These are phyloP conservation scores for Cylindrotheca closterium DNA, from an alignment of 108 stramenopile species.

Conservation along the genomic window DNA sequence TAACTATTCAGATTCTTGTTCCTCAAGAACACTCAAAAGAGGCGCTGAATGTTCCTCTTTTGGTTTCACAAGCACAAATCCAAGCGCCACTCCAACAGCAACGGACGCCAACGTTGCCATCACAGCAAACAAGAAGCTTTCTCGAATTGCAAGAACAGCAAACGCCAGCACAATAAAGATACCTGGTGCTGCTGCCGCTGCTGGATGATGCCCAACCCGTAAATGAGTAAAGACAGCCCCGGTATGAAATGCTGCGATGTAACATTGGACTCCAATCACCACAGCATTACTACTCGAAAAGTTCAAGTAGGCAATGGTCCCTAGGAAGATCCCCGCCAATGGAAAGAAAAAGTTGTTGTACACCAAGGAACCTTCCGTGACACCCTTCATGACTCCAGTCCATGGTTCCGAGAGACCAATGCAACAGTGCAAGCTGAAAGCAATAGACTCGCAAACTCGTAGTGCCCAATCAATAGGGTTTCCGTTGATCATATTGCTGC, in stretches of 20 bases:
- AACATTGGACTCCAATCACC: constrained; percentile 3
- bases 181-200: not conserved
- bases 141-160: not conserved
- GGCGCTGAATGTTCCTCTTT: too few relatives aligned
- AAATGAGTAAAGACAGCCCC: constrained; percentile 8
- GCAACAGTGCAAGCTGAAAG: constrained; percentile 15
- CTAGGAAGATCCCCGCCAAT: constrained; percentile 1
- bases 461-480: constrained; percentile 13
- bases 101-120: too few relatives aligned
- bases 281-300: constrained; percentile 5
- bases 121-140: too few relatives aligned
- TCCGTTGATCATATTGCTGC: too few relatives aligned
- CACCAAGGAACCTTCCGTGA: constrained; percentile 5
- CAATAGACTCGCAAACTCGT: constrained; percentile 21
- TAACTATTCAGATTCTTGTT: too few relatives aligned
- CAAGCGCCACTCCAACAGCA: too few relatives aligned
- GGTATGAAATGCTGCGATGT: constrained; percentile 16
- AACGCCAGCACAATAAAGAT: constrained; percentile 6
- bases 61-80: too few relatives aligned
- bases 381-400: constrained; percentile 12
- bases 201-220: constrained; percentile 2
- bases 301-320: not conserved
- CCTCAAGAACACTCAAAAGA: too few relatives aligned
- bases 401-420: constrained; percentile 21
- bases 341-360: constrained; percentile 14